These are phyloP conservation scores for Solanum hybrid DNA, from an alignment of 305 asterid species.

Conservation along the genomic window DNA sequence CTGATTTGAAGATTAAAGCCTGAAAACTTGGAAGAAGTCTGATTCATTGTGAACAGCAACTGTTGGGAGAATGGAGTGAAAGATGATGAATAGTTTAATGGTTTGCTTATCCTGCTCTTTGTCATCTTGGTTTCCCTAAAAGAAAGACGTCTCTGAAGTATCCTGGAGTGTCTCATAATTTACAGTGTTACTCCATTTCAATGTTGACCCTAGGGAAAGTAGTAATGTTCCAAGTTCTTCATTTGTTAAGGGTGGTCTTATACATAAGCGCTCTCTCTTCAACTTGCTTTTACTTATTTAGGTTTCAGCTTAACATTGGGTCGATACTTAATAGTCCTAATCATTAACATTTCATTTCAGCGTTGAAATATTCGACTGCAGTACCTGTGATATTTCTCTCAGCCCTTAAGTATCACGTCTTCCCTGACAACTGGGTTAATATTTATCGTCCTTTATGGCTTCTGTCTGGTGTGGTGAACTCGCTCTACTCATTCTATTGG, in stretches of 20 bases:
- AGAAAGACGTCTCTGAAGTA: background rate
- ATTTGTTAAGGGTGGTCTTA: background rate
- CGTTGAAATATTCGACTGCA: constrained; percentile 89
- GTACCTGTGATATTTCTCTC: constrained; percentile 92
- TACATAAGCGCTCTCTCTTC: background rate
- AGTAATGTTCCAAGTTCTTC: background rate
- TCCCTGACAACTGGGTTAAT: constrained; percentile 66
- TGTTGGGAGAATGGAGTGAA: background rate
- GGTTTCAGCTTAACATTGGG: background rate
- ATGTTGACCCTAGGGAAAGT: background rate
- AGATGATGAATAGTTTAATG: background rate
- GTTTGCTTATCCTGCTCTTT: background rate
- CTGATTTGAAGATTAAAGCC: background rate
- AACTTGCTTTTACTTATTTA: background rate
- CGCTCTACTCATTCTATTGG: constrained; percentile 87
- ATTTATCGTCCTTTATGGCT: constrained; percentile 92
- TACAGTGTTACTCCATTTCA: background rate
- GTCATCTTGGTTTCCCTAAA: background rate
- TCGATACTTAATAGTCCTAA: background rate
- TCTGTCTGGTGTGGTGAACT: constrained; percentile 71
- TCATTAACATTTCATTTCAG: constrained; percentile 46
- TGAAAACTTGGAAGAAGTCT: background rate
- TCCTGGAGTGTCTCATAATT: background rate
- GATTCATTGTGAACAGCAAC: background rate
- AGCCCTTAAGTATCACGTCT: constrained; percentile 89